phyloP scores from a whole-genome alignment of 495 filamentous ascomycete species.

The Penicillium chermesinum region DNA sequence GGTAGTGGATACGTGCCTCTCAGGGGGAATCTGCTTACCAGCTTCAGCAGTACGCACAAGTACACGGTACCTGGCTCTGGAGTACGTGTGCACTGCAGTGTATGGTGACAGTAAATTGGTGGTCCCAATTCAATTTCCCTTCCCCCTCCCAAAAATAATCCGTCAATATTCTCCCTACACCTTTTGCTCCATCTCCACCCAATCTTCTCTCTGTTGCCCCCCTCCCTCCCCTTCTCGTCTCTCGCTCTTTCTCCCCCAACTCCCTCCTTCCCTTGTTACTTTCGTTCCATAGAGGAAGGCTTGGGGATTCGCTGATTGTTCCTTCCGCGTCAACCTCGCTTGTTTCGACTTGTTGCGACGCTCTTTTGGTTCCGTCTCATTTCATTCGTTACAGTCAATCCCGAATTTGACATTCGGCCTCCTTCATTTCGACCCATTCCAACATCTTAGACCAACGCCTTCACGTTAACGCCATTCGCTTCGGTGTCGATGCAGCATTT shows the following conservation, averaged over 20 bases:
- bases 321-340: constrained; percentile 8
- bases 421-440: constrained; percentile 7
- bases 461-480: constrained; percentile 15
- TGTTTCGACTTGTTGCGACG: background rate
- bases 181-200: background rate
- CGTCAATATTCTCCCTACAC: constrained; percentile 7
- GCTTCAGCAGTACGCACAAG: constrained; percentile 1
- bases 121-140: constrained; percentile 5
- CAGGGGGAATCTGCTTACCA: background rate
- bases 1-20: constrained; percentile 9
- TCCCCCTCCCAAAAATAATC: constrained; percentile 32
- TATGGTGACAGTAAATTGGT: constrained; percentile 31
- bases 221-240: constrained; percentile 11
- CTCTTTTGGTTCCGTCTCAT: background rate
- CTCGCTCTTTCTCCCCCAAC: constrained; percentile 26
- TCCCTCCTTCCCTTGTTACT: constrained; percentile 25
- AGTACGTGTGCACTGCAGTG: constrained; percentile 14
- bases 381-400: constrained; percentile 6
- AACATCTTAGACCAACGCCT: constrained; percentile 10
- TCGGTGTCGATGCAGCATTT: constrained; percentile 21
- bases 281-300: constrained; percentile 28
- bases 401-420: constrained; percentile 23
- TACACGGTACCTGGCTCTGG: constrained; percentile 9
- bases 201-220: background rate
- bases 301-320: constrained; percentile 19